These are phyloP conservation scores for Fusarium agapanthi DNA, from an alignment of 2,329 filamentous ascomycete species.

Conservation along the genomic window DNA sequence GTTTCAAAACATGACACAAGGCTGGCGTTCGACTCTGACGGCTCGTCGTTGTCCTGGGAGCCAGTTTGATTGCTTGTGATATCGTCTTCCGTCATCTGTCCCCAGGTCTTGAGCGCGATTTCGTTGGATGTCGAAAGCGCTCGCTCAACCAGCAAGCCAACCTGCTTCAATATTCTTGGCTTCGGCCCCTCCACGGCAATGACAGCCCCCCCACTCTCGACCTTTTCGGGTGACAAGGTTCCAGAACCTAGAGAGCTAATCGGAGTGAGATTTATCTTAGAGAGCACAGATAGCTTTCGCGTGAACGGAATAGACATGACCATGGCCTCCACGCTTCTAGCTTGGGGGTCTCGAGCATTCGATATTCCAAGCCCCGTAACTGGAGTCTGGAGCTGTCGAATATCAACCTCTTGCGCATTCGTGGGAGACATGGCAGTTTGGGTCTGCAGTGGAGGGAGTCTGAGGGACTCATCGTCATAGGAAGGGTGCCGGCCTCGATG, in stretches of 20 bases:
- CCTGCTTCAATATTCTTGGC: slow-evolving; percentile 56
- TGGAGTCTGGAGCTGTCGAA: slow-evolving; percentile 41
- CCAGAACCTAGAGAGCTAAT: slow-evolving; percentile 54
- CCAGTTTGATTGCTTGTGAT: slow-evolving; percentile 6
- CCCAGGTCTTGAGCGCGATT: slow-evolving; percentile 55
- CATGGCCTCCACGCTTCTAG: slow-evolving; percentile 69
- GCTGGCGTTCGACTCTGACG: slow-evolving; percentile 47
- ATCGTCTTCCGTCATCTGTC: slow-evolving; percentile 44
- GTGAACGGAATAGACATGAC: slow-evolving; percentile 79
- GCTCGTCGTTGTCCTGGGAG: slow-evolving; percentile 24
- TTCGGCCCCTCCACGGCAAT: slow-evolving; percentile 85
- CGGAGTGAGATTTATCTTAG: slow-evolving; percentile 75
- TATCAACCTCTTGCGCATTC: slow-evolving; percentile 38
- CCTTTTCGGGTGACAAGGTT: slow-evolving; percentile 24
- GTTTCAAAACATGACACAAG: slow-evolving; percentile 71
- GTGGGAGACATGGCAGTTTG: slow-evolving; percentile 46
- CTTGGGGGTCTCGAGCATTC: slow-evolving; percentile 43
- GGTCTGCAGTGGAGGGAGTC: slow-evolving; percentile 63
- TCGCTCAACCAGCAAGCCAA: slow-evolving; percentile 71
- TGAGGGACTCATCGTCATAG: slow-evolving; percentile 61
- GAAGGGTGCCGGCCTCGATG: slow-evolving; percentile 54
- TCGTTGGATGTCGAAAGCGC: slow-evolving; percentile 62
- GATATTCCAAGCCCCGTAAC: slow-evolving; percentile 40
- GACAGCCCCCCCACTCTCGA: slow-evolving; percentile 74
- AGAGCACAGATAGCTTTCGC: slow-evolving; percentile 79